Evolutionary conservation across 495 filamentous ascomycete genomes (phyloP).

Genomic region (Penicillium diatomitis): DNA sequence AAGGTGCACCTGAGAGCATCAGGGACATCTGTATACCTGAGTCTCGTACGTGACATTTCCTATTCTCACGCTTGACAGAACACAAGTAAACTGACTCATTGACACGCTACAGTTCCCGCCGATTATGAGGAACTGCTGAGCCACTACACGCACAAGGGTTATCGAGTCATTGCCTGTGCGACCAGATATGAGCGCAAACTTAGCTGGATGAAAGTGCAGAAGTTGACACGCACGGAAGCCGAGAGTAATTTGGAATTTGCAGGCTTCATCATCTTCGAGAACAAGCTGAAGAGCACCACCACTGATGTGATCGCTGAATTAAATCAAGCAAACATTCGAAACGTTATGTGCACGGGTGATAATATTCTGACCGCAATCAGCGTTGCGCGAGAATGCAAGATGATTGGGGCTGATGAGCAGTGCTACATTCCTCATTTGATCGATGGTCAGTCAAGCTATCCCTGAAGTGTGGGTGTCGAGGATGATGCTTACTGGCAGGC

Average conservation of each 20-base stretch:
- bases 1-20: conserved; percentile 95
- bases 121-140: conserved; percentile 84
- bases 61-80: background rate
- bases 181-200: conserved; percentile 77
- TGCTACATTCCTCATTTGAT: conserved; percentile 88
- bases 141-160: conserved; percentile 91
- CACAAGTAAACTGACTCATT: conserved; percentile 2
- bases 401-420: conserved; percentile 70
- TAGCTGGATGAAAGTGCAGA: conserved; percentile 88
- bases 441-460: conserved; percentile 43
- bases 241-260: conserved; percentile 77
- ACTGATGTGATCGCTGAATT: conserved; percentile 71
- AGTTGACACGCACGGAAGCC: conserved; percentile 77
- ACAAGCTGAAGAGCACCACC: conserved; percentile 87
- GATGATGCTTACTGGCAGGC: background rate
- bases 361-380: conserved; percentile 97
- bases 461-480: too few species aligned
- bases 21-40: conserved; percentile 78
- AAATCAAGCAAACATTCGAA: conserved; percentile 74
- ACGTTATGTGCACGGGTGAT: conserved; percentile 96
- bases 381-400: conserved; percentile 83
- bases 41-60: conserved; percentile 48
- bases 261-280: conserved; percentile 98
- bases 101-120: conserved; percentile 51
- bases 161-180: conserved; percentile 94